phyloP scores from a whole-genome alignment of 2,329 filamentous ascomycete genomes.

The Fusarium dlaminii region DNA sequence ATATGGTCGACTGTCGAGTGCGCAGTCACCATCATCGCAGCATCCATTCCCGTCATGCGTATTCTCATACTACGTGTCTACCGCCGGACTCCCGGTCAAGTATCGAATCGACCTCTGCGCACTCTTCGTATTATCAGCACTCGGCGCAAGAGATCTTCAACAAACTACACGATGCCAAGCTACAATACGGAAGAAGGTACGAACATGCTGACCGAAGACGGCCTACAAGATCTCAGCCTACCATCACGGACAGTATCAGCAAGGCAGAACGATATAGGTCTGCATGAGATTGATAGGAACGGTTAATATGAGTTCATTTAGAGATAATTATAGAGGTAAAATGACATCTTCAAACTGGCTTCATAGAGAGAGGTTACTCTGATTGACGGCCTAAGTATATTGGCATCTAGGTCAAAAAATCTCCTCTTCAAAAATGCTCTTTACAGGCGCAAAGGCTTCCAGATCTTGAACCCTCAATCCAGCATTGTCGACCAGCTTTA shows the following conservation, averaged over 20 bases:
- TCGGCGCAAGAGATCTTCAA: neutral
- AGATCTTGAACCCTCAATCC: slow-evolving; percentile 46
- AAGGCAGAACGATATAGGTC: too few relatives aligned
- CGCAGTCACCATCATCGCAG: neutral
- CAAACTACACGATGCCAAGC: neutral
- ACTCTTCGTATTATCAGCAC: neutral
- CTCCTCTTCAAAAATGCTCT: slow-evolving; percentile 44
- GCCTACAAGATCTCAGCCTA: fast-evolving
- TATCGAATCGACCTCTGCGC: neutral
- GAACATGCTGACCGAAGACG: fast-evolving
- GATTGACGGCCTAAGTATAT: neutral
- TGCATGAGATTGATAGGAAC: fast-evolving
- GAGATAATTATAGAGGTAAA: too few relatives aligned
- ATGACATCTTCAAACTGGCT: neutral
- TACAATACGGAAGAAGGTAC: neutral
- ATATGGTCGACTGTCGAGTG: neutral
- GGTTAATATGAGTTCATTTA: neutral
- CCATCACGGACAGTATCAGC: too few relatives aligned
- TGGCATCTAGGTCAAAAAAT: neutral
- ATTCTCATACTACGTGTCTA: neutral
- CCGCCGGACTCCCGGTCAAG: neutral
- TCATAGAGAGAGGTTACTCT: neutral
- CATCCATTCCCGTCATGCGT: neutral
- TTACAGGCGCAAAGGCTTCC: slow-evolving; percentile 41
- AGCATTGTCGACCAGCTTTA: slow-evolving; percentile 32